Evolutionary conservation across 176 grass and related monocot species (phyloP).

Genomic region (Rhynchospora breviuscula): DNA sequence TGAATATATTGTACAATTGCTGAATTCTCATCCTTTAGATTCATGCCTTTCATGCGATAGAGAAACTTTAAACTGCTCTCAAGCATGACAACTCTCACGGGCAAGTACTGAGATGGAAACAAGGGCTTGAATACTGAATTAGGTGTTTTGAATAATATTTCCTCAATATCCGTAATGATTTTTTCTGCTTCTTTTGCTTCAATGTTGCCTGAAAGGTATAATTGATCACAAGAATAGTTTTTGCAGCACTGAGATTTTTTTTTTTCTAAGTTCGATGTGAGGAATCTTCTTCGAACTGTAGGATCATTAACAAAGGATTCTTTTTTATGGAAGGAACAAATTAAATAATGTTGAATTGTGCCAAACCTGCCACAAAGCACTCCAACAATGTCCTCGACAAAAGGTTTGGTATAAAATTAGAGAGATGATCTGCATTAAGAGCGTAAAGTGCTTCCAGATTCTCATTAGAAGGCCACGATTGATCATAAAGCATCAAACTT

Average conservation of each 20-base stretch:
- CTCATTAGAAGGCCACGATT: constrained; percentile 58
- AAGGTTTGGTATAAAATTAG: constrained; percentile 47
- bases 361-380: constrained; percentile 72
- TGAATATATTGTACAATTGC: constrained; percentile 88
- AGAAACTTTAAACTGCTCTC: constrained; percentile 60
- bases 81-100: constrained; percentile 64
- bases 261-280: not conserved
- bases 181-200: constrained; percentile 71
- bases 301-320: not conserved
- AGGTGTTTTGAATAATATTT: constrained; percentile 54
- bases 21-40: constrained; percentile 81
- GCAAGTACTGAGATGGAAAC: constrained; percentile 68
- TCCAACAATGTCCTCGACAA: constrained; percentile 74
- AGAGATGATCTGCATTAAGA: constrained; percentile 54
- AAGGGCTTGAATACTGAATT: constrained; percentile 62
- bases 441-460: constrained; percentile 61
- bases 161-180: constrained; percentile 61
- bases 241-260: not conserved
- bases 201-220: constrained; percentile 57
- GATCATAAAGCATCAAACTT: constrained; percentile 64
- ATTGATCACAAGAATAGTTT: not conserved
- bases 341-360: not conserved
- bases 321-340: not conserved
- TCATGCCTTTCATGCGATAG: constrained; percentile 65
- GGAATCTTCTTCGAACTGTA: not conserved